Evolutionary conservation across 2,329 filamentous ascomycete species (phyloP), one percentile per base, ranked within the genome.

Genomic region (Claviceps humidiphila): DNA sequence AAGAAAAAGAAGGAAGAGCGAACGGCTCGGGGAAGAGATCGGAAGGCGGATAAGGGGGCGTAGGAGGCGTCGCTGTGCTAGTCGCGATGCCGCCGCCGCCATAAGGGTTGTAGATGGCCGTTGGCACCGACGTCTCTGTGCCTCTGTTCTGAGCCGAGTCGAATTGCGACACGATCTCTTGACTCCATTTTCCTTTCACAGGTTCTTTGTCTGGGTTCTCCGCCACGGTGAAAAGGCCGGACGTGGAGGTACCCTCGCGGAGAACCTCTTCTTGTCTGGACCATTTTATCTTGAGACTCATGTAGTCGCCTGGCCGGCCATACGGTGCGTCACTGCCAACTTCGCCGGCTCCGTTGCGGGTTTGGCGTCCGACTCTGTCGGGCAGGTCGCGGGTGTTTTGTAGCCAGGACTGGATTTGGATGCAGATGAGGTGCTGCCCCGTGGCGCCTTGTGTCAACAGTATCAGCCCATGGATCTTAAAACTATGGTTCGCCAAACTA

Each of bases 161-260:
- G 24, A 50, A 50, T 24, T 11, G 9, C 22, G 22, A 17, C 9
- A 50, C 24, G 13, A 42, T 34, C 9, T 50, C 41, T 4, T 16
- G 24, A 5, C 7, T 37, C 49, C 49, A 50, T 13, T 45, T 50
- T n/a, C 24, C 16, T 17, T 14, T 16, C 17, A 45, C 30, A 5
- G n/a, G 7, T 4, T n/a, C 40, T n/a, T n/a, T 11, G 49, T 44
- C 49, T 6, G 13, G 26, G 26, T 17, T 45, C n/a, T 50, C 49
- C 7, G 49, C 51, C 20, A 59, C 53, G 46, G 55, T 58, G 47
- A 59, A 59, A 47, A 59, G 38, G n/a, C 57, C 54, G 3, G 58
- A 57, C 41, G 54, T 49, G 16, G 55, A 52, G 44, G 20, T 4
- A 11, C 47, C 47, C 5, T 14, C 26, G 5, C 16, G 20, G 20